phyloP scores from a whole-genome alignment of 2,329 filamentous ascomycete species.

The Myriosclerotinia scirpicola region DNA sequence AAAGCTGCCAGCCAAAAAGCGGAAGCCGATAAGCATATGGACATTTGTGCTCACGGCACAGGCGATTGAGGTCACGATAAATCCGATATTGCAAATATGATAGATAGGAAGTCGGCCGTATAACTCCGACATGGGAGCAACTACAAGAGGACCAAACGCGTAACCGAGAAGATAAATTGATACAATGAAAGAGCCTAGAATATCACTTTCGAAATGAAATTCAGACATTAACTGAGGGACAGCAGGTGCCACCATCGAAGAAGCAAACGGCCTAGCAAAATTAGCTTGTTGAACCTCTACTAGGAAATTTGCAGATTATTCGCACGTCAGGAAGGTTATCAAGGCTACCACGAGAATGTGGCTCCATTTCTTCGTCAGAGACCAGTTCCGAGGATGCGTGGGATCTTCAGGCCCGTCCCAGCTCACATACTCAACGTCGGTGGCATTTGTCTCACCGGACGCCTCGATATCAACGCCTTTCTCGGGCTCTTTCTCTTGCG shows the following conservation, averaged over 20 bases:
- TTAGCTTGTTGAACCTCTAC: no score
- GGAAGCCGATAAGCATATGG: slow-evolving; percentile 54
- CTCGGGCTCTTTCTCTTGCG: no score
- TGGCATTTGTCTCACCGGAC: no score
- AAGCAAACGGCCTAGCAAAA: slow-evolving; percentile 44
- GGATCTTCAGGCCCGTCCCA: neutral
- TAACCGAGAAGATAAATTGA: slow-evolving; percentile 46
- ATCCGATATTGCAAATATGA: neutral
- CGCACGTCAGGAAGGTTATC: slow-evolving; percentile 43
- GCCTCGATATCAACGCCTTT: no score
- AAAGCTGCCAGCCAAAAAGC: slow-evolving; percentile 55
- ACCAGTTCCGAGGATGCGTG: neutral
- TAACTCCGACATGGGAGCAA: neutral
- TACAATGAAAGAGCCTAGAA: neutral
- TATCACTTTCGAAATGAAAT: no score
- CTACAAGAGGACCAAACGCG: slow-evolving; percentile 55
- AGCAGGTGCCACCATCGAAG: slow-evolving; percentile 49
- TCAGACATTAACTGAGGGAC: slow-evolving; percentile 27
- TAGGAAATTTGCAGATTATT: no score
- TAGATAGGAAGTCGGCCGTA: slow-evolving; percentile 46
- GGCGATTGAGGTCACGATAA: slow-evolving; percentile 23
- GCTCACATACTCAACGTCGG: neutral
- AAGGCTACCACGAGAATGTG: neutral
- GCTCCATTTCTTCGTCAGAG: neutral
- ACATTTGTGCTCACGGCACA: slow-evolving; percentile 52